Evolutionary conservation across 768 basidiomycete species (phyloP), one percentile per base, ranked within the genome.

Genomic region (Hericium rajendrae): DNA sequence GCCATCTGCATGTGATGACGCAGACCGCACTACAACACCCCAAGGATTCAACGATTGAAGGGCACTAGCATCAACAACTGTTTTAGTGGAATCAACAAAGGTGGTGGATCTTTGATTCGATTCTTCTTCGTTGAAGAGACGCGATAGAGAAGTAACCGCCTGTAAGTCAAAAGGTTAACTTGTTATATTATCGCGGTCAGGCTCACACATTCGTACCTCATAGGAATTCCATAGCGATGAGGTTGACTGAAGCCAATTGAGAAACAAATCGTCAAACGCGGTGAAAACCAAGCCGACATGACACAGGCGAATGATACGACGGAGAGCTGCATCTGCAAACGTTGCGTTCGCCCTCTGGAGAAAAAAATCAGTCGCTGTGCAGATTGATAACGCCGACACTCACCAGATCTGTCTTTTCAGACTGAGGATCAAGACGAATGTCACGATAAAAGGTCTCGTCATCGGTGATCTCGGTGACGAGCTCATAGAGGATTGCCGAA

Each of bases 231-330:
- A 67, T 26, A 67, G 63, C 16, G 60, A 59, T 18, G 75, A 70
- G 5, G 78, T 70, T 15, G 73, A 69, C 49, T 82, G 73, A 41
- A 89, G 69, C 85, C 86, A 88, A 38, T 71, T 71, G 48, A 80
- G 63, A 62, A 86, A 80, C 28, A 88, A 62, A 53, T 74, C 73
- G 53, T 86, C 82, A 61, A 84, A 81, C 8, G 74, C 68, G 16
- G 74, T 79, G 70, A 85, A 86, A 38, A 78, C 67, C 10, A 84
- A 74, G 6, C 76, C 76, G 28, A 70, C 69, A 51, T 85, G 81
- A 6, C 72, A 73, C 9, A 88, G 65, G 62, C 78, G 80, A 48
- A 78, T 74, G 49, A 88, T 77, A 39, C 70, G 70, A 26, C 78
- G 76, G 40, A 89, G 71, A 38, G 75, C 65, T 48, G 67, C 68